Evolutionary conservation across 768 basidiomycete genomes (phyloP).

Genomic region (Pisolithus sp.): DNA sequence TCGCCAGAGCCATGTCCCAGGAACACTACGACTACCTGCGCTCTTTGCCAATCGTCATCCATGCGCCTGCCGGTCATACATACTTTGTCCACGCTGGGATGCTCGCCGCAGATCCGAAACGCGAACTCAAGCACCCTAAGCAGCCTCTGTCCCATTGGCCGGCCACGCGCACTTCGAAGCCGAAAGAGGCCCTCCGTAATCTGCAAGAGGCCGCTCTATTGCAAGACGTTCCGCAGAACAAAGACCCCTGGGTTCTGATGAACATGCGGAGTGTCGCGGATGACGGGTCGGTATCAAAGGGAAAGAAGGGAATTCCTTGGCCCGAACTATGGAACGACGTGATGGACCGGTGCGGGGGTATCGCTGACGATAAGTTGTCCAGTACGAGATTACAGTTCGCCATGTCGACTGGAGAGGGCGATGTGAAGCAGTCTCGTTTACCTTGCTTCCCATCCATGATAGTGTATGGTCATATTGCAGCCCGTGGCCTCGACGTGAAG

Average conservation of each 20-base stretch:
- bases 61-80: conserved; percentile 68
- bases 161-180: conserved; percentile 19
- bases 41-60: conserved; percentile 65
- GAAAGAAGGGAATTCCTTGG: conserved; percentile 61
- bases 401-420: conserved; percentile 6
- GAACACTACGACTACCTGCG: conserved; percentile 66
- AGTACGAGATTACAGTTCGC: conserved; percentile 14
- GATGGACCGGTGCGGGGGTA: conserved; percentile 55
- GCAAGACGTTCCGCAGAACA: conserved; percentile 66
- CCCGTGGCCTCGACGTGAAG: conserved; percentile 72
- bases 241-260: conserved; percentile 62
- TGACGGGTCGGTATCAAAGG: conserved; percentile 26
- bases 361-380: conserved; percentile 12
- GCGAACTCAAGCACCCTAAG: conserved; percentile 37
- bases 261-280: conserved; percentile 35
- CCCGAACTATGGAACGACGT: conserved; percentile 65
- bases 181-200: conserved; percentile 33
- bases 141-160: conserved; percentile 76
- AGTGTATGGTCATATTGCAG: conserved; percentile 85
- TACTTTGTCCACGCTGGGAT: conserved; percentile 83
- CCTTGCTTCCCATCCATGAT: conserved; percentile 70
- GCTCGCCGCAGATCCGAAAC: conserved; percentile 62
- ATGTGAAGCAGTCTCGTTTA: conserved; percentile 25
- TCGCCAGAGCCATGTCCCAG: conserved; percentile 63
- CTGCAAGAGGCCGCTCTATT: conserved; percentile 69